Percentiles rank a stretch among this genome's conserved stretches.
These are phyloP conservation scores for Vinca minor DNA, from an alignment of 257 asterid genomes.

Conservation along the genomic window DNA sequence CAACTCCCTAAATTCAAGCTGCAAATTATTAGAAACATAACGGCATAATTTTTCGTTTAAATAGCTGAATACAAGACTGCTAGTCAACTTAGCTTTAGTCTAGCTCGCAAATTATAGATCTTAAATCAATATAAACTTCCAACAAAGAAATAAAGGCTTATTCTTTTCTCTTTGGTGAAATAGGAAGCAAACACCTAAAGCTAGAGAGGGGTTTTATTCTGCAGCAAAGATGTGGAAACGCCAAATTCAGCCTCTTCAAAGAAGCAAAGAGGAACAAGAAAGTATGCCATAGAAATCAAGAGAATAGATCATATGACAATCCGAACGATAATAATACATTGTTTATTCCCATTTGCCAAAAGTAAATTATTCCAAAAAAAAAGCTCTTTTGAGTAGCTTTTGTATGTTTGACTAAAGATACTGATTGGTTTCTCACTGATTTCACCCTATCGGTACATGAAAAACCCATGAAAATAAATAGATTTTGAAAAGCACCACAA, in stretches of 20 bases:
- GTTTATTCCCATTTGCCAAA: background rate
- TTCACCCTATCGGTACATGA: too few relatives aligned
- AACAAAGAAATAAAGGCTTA: too few relatives aligned
- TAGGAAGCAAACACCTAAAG: background rate
- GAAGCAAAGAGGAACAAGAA: background rate
- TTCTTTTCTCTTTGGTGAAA: background rate
- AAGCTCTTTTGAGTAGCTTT: background rate
- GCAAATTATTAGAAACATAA: background rate
- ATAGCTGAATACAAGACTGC: background rate
- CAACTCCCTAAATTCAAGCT: constrained; percentile 28
- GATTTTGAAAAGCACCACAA: too few relatives aligned
- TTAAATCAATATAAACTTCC: background rate
- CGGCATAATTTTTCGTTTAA: background rate
- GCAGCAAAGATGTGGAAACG: background rate
- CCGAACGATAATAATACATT: background rate
- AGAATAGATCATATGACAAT: background rate
- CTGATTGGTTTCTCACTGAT: background rate
- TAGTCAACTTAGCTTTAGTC: background rate
- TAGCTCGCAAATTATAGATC: background rate
- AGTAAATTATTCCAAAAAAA: background rate
- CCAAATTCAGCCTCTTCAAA: background rate
- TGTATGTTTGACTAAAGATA: background rate
- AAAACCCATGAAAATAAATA: background rate
- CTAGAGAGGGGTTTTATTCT: background rate
- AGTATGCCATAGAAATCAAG: background rate